Base-by-base conservation (phyloP, 192 early-diverging fungal genomes). In the Kappamyces sp. region DNA sequence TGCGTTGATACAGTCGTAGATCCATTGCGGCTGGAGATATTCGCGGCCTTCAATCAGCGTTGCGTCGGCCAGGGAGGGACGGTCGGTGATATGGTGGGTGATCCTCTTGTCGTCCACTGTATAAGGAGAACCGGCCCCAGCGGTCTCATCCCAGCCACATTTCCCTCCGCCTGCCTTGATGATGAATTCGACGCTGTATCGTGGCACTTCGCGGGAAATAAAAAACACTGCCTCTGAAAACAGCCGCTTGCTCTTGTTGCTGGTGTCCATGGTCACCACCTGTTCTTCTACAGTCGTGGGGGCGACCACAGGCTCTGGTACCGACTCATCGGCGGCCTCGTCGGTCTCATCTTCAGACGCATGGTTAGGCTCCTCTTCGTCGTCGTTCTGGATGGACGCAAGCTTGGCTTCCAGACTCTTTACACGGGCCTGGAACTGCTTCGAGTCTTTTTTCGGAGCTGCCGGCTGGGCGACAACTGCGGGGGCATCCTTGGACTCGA, bases 11-110 rank as follows among this genome's bases (percentile, higher is more conserved):
- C 83, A 86, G 69, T 99, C 96, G 74, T 88, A 92, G 12, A 93
- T 78, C 96, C 96, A 99, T 72, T 99, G 96, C n/a, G 96, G 96
- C 72, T 97, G 96, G 40, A 97, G 75, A 62, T 93, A 96, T 7
- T 75, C 75, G 65, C 93, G 84, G 38, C 69, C 40, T 0, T 67
- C 60, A 38, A 60, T 48, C 31, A 49, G 50, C 34, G 41, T 35
- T 13, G 59, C 5, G 13, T 15, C 49, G 2, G 4, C 2, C 63
- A 81, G 76, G 3, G 61, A 64, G 10, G 92, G 93, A 32, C 94
- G 84, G 73, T 99, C 96, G 34, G 78, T 70, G 53, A 97, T 80
- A 61, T 95, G 91, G 66, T 93, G 83, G 0, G 92, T 95, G 63
- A 99, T 91, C 9, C 76, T 73, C n/a, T 83, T 74, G 67, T 97